Percentiles rank a stretch among this genome's conserved stretches.
These are phyloP conservation scores for Zancudomyces culisetae DNA, from an alignment of 371 early-diverging fungal species.

Conservation along the genomic window DNA sequence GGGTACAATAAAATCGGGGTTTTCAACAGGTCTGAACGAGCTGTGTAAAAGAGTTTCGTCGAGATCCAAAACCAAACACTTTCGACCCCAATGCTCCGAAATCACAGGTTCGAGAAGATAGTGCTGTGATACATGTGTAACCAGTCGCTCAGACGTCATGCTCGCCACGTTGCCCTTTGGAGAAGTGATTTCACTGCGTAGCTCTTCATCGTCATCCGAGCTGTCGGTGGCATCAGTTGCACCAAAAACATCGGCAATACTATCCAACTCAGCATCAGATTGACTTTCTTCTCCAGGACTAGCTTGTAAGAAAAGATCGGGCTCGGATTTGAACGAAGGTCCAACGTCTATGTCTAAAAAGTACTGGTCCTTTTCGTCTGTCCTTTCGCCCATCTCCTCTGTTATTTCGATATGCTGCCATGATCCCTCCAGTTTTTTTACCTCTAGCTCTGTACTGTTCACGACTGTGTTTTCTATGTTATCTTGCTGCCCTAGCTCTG, in stretches of 20 bases:
- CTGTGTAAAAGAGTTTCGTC: conserved; percentile 72
- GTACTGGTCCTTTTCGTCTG: no score
- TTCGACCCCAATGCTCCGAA: conserved; percentile 35
- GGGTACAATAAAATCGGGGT: conserved; percentile 23
- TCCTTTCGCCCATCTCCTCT: no score
- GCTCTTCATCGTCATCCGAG: conserved; percentile 12
- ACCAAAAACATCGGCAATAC: not conserved
- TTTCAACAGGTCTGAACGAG: conserved; percentile 36
- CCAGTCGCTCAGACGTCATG: conserved; percentile 21
- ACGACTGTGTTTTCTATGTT: no score
- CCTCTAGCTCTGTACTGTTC: no score
- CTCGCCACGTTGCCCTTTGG: conserved; percentile 20
- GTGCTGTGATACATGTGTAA: conserved; percentile 14
- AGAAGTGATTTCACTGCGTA: conserved; percentile 22
- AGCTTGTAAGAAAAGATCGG: not conserved
- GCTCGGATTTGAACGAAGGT: not conserved
- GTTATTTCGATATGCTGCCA: no score
- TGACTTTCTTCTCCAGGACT: not conserved
- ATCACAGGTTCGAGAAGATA: conserved; percentile 16
- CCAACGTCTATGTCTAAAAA: not conserved
- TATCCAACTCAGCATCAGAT: not conserved
- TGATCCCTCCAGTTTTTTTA: no score
- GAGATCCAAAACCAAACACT: conserved; percentile 73
- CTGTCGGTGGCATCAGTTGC: conserved; percentile 2
- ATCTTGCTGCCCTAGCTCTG: no score